phyloP scores from a whole-genome alignment of 768 basidiomycete species.

The Kwoniella mangroviensis region DNA sequence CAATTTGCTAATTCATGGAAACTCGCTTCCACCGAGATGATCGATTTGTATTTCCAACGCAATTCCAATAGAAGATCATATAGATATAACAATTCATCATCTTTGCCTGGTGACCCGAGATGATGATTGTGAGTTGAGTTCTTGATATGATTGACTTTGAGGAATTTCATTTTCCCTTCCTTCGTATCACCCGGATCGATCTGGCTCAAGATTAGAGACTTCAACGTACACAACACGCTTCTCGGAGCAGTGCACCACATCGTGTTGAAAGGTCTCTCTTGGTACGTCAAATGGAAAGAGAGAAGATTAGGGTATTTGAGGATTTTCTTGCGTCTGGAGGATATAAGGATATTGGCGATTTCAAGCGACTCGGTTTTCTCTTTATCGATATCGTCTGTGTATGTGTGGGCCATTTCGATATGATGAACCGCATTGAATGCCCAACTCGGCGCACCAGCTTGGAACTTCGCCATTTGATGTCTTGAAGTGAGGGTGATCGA shows the following conservation, averaged over 20 bases:
- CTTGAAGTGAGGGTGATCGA: background rate
- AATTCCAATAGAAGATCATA: background rate
- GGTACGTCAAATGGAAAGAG: background rate
- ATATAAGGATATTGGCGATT: background rate
- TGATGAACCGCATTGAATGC: background rate
- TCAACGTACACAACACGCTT: background rate
- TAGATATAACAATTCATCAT: background rate
- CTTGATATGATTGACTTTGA: background rate
- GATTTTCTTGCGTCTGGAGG: background rate
- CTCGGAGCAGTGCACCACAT: background rate
- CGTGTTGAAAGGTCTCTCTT: background rate
- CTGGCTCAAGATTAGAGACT: no score
- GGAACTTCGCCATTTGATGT: background rate
- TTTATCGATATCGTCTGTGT: background rate
- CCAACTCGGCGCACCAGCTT: background rate
- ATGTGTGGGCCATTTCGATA: background rate
- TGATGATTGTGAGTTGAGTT: background rate
- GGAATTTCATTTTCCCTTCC: background rate
- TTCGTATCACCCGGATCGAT: background rate
- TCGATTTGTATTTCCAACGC: background rate
- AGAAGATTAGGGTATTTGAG: background rate
- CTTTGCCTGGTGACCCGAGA: background rate
- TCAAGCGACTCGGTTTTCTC: background rate
- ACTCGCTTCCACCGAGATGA: background rate
- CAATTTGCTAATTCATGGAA: background rate